These are phyloP conservation scores for Mucor indicus DNA, from an alignment of 371 early-diverging fungal genomes.

Conservation along the genomic window DNA sequence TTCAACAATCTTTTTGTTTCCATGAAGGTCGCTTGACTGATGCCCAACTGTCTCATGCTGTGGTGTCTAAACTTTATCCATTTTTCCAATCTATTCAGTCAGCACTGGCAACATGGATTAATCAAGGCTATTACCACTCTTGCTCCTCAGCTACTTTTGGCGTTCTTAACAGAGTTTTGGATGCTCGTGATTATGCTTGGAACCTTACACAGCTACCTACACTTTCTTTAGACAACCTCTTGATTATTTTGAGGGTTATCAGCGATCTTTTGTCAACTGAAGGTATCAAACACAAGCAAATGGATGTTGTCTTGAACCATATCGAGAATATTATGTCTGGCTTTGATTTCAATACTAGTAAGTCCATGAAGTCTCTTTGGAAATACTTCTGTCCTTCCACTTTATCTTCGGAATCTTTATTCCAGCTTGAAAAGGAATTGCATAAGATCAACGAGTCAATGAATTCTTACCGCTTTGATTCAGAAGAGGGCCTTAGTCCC, in stretches of 20 bases:
- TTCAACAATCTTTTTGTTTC: constrained; percentile 56
- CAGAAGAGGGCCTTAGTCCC: constrained; percentile 23
- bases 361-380: constrained; percentile 65
- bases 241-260: constrained; percentile 43
- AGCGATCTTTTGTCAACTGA: constrained; percentile 19
- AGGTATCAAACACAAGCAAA: constrained; percentile 3
- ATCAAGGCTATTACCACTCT: constrained; percentile 18
- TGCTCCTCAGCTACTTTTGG: constrained; percentile 26
- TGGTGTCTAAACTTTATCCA: constrained; percentile 43
- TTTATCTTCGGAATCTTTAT: constrained; percentile 47
- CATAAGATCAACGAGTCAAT: constrained; percentile 29
- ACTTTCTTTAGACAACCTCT: constrained; percentile 57
- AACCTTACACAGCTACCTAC: constrained; percentile 38
- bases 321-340: constrained; percentile 38
- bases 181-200: constrained; percentile 62
- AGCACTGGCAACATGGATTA: constrained; percentile 34
- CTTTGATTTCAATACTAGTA: constrained; percentile 48
- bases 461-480: constrained; percentile 23
- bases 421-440: constrained; percentile 46
- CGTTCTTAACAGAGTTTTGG: constrained; percentile 48
- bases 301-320: constrained; percentile 9
- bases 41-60: constrained; percentile 48
- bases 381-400: constrained; percentile 60
- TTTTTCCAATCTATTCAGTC: constrained; percentile 34
- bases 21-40: constrained; percentile 43